Evolutionary conservation across 1,284 basidiomycete genomes (phyloP), one percentile per base, ranked within the genome.

Genomic region (Bondarzewia mesenterica): DNA sequence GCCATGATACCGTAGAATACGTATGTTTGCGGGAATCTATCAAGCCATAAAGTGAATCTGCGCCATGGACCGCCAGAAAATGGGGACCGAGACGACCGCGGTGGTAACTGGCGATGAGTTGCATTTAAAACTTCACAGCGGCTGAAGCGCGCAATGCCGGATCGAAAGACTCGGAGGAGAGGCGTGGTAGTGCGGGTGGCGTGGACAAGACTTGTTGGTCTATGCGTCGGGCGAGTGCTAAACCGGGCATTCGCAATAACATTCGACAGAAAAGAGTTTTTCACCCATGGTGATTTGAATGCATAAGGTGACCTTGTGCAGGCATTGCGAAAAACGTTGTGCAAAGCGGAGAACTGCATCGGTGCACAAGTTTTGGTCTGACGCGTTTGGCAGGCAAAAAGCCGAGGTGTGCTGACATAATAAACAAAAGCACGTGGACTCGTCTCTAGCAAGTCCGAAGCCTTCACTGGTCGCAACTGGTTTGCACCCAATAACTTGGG

Each of bases 1-100:
- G 60, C 73, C 5, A 78, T 63, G 47, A 78, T 67, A 2, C 68
- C 63, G 57, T 64, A 77, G 44, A 78, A 59, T 48, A 78, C 58
- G 55, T 56, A 49, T 6, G 59, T 56, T 36, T 56, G 50, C 22
- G 74, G 70, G 2, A 75, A 52, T 0, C 57, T 52, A 51, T 76
- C 62, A 50, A 77, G 40, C 38, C 52, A 47, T 26, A 52, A 53
- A 2, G 50, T 48, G 22, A 66, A 52, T 23, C 57, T 43, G 43
- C 54, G 53, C 57, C 56, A 61, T 26, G 14, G 48, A 7, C 52
- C 49, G 4, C 48, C 40, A 12, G 36, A 27, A n/a, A 22, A 5
- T 10, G 37, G 41, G n/a, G 42, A 25, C 7, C 46, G 50, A 10
- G 46, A 37, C 12, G 52, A 48, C 16, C 50, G 45, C 4, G 53